Evolutionary conservation across 805 yeast genomes (phyloP).

Genomic region (Yarrowia porcina): DNA sequence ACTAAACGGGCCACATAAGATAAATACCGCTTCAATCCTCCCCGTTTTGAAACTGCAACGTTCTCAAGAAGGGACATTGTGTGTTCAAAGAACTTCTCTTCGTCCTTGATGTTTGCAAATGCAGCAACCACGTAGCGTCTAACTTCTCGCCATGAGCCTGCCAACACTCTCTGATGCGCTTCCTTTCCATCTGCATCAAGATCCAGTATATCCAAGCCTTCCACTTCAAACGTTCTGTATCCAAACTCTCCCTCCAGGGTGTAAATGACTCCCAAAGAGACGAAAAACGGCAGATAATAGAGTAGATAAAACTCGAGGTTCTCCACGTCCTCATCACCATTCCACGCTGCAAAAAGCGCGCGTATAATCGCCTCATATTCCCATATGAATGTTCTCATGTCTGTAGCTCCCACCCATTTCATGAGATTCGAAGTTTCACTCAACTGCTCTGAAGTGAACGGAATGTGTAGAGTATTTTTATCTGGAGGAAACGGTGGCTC

Average conservation of each 20-base stretch:
- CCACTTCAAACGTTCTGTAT: background rate
- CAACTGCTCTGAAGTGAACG: constrained; percentile 15
- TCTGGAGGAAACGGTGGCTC: background rate
- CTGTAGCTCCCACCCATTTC: constrained; percentile 20
- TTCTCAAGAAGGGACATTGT: constrained; percentile 3
- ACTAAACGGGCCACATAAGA: constrained; percentile 20
- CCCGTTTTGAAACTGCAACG: constrained; percentile 17
- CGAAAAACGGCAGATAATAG: constrained; percentile 20
- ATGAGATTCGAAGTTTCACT: constrained; percentile 4
- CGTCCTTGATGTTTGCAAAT: constrained; percentile 6
- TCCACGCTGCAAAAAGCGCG: constrained; percentile 23
- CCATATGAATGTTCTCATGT: constrained; percentile 23
- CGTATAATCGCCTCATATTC: constrained; percentile 23
- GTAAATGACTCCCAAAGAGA: constrained; percentile 1
- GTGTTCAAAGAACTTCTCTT: background rate
- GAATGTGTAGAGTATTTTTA: background rate
- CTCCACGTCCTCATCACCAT: constrained; percentile 6
- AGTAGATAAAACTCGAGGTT: constrained; percentile 20
- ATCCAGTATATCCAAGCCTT: background rate
- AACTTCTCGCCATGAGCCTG: constrained; percentile 16
- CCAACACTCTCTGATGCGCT: background rate
- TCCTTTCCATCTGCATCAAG: background rate
- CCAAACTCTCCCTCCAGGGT: constrained; percentile 7
- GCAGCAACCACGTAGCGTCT: background rate
- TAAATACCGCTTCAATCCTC: constrained; percentile 13